phyloP scores from a whole-genome alignment of 306 rosid genomes.

The Vigna hirtella region DNA sequence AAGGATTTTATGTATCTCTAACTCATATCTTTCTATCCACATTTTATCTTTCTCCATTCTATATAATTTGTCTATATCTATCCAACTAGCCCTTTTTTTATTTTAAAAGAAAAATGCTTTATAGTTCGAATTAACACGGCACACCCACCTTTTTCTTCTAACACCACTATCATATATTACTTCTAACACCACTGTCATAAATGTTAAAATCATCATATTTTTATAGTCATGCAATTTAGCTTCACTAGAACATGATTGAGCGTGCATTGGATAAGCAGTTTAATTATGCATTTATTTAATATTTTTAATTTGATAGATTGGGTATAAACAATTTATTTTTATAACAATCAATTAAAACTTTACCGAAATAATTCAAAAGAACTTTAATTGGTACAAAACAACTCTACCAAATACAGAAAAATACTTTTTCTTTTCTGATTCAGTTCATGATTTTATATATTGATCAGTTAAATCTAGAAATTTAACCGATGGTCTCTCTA shows the following conservation, averaged over 20 bases:
- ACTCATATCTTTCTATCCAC: conserved; percentile 73
- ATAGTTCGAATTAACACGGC: background rate
- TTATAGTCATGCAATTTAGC: background rate
- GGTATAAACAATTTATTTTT: too few species aligned
- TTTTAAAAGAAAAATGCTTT: background rate
- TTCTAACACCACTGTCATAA: background rate
- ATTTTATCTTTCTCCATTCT: conserved; percentile 60
- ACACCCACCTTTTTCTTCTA: background rate
- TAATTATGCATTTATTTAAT: background rate
- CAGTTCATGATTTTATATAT: background rate
- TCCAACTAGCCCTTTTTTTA: background rate
- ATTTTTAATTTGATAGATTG: background rate
- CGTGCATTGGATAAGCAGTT: background rate
- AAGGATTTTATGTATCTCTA: conserved; percentile 70
- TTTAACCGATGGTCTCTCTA: background rate
- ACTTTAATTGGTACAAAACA: background rate
- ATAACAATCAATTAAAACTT: too few species aligned
- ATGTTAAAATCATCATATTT: background rate
- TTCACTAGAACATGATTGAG: background rate
- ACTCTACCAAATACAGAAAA: background rate
- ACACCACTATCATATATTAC: background rate
- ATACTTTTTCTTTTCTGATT: too few species aligned
- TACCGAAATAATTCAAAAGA: too few species aligned
- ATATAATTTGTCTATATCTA: background rate
- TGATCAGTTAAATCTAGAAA: too few species aligned